Percentiles rank a stretch among this genome's conserved stretches.
phyloP scores from a whole-genome alignment of 495 filamentous ascomycete species.

The Pseudotulostoma volvatum region DNA sequence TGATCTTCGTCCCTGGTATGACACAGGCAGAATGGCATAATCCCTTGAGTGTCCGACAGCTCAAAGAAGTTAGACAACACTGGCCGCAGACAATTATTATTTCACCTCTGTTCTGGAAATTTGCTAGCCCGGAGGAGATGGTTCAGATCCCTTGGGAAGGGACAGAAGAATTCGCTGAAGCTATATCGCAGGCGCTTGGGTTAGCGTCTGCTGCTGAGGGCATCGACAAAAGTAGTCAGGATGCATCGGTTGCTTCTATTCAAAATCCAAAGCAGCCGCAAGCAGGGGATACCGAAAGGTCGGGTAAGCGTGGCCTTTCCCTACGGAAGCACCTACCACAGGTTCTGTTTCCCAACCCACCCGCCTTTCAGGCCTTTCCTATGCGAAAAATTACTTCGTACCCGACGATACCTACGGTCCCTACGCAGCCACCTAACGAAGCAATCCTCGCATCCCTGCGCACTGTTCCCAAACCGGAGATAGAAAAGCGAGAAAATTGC shows the following conservation, averaged over 20 bases:
- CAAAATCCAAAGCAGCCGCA: neutral
- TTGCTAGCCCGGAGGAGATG: slow-evolving; percentile 34
- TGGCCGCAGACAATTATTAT: slow-evolving; percentile 70
- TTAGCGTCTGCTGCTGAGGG: slow-evolving; percentile 8
- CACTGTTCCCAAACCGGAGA: neutral
- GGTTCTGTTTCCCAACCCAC: too few species aligned
- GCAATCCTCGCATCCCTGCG: too few species aligned
- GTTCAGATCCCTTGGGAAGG: slow-evolving; percentile 47
- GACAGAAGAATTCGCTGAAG: slow-evolving; percentile 43
- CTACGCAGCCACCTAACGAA: too few species aligned
- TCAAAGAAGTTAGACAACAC: slow-evolving; percentile 59
- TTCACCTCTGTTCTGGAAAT: slow-evolving; percentile 58
- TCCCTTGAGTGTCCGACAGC: slow-evolving; percentile 66
- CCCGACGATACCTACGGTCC: slow-evolving; percentile 1
- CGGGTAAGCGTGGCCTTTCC: neutral
- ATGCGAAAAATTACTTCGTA: too few species aligned
- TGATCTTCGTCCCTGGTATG: slow-evolving; percentile 71
- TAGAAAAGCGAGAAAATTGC: slow-evolving; percentile 11
- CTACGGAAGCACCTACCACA: too few species aligned
- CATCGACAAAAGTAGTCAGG: slow-evolving; percentile 7
- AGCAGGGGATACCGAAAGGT: neutral
- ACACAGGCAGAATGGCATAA: slow-evolving; percentile 71
- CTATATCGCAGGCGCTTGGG: slow-evolving; percentile 39
- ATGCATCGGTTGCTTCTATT: neutral
- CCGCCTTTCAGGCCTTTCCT: too few species aligned